Conservation (phyloP, 306 rosid genomes). For the Lathyrus aphaca region DNA sequence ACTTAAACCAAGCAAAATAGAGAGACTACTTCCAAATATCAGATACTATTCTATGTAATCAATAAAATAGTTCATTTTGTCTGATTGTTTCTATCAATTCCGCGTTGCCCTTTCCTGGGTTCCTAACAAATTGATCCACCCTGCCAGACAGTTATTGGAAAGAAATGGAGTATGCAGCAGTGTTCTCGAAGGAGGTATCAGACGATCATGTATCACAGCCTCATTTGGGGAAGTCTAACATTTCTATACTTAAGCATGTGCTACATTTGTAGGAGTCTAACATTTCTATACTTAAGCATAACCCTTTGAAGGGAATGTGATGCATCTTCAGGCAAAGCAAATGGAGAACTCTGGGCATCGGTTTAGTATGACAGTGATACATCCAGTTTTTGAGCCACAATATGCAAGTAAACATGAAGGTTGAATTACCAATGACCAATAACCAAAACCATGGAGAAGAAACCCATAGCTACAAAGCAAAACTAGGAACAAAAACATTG, state of each 20-base stretch:
- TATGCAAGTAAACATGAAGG: not conserved
- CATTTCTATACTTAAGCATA: not conserved
- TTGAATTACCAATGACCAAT: not conserved
- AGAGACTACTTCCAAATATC: slow-evolving; percentile 3
- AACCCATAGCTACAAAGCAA: not conserved
- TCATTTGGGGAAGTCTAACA: slow-evolving; percentile 4
- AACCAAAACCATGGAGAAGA: slow-evolving; percentile 23
- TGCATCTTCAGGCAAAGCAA: not conserved
- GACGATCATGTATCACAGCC: not conserved
- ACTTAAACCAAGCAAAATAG: slow-evolving; percentile 39
- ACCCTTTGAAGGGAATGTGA: not conserved
- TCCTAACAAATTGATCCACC: not conserved
- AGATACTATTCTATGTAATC: not conserved
- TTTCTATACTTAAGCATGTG: not conserved
- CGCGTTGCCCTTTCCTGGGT: not conserved
- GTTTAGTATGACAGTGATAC: not conserved
- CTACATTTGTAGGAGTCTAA: not conserved
- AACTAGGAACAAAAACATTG: slow-evolving; percentile 1
- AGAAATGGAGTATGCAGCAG: not conserved
- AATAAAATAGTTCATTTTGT: not conserved
- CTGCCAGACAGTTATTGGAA: not conserved
- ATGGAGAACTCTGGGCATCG: not conserved
- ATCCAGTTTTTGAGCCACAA: not conserved
- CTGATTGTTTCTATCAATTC: not conserved
- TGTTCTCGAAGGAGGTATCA: not conserved